Conservation (phyloP, 2,329 filamentous ascomycete genomes). For the Phialemoniopsis sp. region DNA sequence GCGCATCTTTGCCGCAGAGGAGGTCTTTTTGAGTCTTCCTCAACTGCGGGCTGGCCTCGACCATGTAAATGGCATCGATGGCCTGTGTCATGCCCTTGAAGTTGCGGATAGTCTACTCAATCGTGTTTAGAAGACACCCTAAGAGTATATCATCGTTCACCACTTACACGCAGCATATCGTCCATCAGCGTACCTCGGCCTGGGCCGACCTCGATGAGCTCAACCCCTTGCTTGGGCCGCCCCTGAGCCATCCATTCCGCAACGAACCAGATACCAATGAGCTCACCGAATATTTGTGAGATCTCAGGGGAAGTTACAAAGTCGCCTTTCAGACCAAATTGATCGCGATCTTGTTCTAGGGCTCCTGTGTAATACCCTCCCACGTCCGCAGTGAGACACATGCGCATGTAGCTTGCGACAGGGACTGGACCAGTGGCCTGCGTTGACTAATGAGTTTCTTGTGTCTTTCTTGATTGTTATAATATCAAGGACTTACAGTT, state of each 20-base stretch:
- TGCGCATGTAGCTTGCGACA: conserved; percentile 94
- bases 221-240: conserved; percentile 65
- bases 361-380: conserved; percentile 91
- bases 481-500: conserved; percentile 48
- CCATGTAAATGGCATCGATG: conserved; percentile 85
- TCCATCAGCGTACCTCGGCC: conserved; percentile 96
- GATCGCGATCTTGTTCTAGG: conserved; percentile 65
- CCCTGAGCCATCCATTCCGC: conserved; percentile 96
- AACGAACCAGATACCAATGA: conserved; percentile 91
- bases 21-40: conserved; percentile 73
- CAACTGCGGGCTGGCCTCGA: conserved; percentile 85
- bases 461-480: not conserved
- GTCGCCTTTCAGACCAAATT: conserved; percentile 90
- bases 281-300: conserved; percentile 92
- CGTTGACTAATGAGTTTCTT: not conserved
- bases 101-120: conserved; percentile 69
- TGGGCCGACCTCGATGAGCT: conserved; percentile 91
- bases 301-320: conserved; percentile 98
- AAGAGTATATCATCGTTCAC: not conserved
- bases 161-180: conserved; percentile 82
- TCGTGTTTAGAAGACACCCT: no score
- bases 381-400: conserved; percentile 87
- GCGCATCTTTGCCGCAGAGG: conserved; percentile 69
- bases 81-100: conserved; percentile 75
- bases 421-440: conserved; percentile 81